Base-by-base conservation (phyloP, 179 eudicot species). In the Beta macrorhiza region DNA sequence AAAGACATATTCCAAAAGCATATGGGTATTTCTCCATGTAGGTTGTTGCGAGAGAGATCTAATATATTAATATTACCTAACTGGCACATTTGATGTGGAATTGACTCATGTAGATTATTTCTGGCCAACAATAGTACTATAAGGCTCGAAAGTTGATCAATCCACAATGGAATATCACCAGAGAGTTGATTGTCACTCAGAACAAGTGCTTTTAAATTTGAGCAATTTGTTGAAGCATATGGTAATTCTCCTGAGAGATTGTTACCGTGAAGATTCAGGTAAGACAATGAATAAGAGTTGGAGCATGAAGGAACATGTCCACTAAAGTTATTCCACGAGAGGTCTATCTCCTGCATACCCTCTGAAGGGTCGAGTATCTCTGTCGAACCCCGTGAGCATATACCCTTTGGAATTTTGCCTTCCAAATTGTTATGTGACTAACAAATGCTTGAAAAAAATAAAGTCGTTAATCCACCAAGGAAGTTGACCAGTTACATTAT, bases 1-100 rank as follows among this genome's bases (percentile, higher is more conserved):
- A 81, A 81, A 20, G 83, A 81, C 75, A 81, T 47, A 4, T 81
- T 56, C 5, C n/a, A 1, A 22, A 81, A 25, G 79, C 83, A 81
- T 37, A 63, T 22, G 12, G 73, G 75, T 52, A 81, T 75, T 8
- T 11, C 58, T 8, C 79, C 79, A 13, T 25, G 67, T 6, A 81
- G 32, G 29, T 3, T 19, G 15, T 81, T 81, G 25, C 37, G 63
- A 44, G 83, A 81, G 4, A 75, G 67, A 74, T 81, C 83, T 47
- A 81, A 32, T 42, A 81, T 75, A 42, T 81, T 67, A 13, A 76
- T 49, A 25, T 67, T 5, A 11, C 9, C 14, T 17, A 75, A 45
- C 5, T 56, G 68, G 4, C 83, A 81, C 37, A 81, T 14, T 15
- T 81, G 57, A 4, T 47, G n/a, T 8, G 83, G 83, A 22, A 81